Base-by-base conservation (phyloP, 495 filamentous ascomycete species). In the Polyplosphaeria fusca region DNA sequence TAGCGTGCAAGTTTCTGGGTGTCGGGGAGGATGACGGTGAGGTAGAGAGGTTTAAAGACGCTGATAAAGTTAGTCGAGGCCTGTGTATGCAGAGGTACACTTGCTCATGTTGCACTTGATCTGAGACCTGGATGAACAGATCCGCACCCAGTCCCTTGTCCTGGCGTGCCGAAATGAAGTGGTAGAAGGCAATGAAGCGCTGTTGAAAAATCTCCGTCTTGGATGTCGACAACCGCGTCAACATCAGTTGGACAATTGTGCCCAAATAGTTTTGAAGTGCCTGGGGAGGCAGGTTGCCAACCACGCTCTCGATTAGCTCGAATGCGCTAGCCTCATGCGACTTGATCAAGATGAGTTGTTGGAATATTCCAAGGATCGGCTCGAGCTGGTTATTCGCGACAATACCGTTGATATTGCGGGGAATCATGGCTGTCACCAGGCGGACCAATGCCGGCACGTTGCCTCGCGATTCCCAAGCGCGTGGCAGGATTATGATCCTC, bases 401-500 rank as follows among this genome's bases (percentile, higher is more conserved):
- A 60, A 98, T 90, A 45, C 80, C 77, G 30, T 80, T 70, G 7
- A 86, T 80, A 9, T 82, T 86, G 56, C 88, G 88, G 12, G 86
- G 79, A 63, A 96, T 86, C 59, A 95, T 84, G 2, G 90, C 84
- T 9, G 84, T 80, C n/a, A 99, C 73, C 45, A 97, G 76, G 22
- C 91, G 83, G 46, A 89, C 84, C 49, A 96, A 80, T 4, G 91
- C 92, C 4, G 94, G 94, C 4, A 95, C 85, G 65, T 96, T 97
- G 69, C 94, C 94, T 57, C 83, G 85, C 0, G 86, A 86, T 48
- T 94, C 88, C 94, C 94, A 99, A 50, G 88, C 77, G 2, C 77
- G 69, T 4, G 88, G 89, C 64, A 79, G 79, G 45, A 97, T 80
- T 47, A 95, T 80, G 14, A 85, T 83, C 1, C 76, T 73, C 41